Conservation (phyloP, 345 rosid genomes). For the Diplotaxis tenuifolia region DNA sequence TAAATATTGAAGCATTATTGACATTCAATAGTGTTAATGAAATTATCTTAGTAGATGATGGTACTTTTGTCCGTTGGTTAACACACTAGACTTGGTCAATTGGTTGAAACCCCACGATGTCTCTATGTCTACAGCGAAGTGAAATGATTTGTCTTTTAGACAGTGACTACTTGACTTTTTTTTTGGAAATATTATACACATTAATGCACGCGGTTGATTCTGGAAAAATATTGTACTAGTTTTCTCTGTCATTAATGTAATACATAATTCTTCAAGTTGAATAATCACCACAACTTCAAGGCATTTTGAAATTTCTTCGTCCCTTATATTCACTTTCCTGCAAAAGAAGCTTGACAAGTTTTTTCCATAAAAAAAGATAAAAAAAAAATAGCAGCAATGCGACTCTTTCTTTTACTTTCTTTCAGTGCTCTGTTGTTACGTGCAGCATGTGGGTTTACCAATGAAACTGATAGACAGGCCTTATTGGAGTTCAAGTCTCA, state of each 20-base stretch:
- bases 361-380: not conserved
- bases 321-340: not conserved
- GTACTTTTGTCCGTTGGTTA: too few relatives aligned
- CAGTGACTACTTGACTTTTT: too few relatives aligned
- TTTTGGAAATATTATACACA: too few relatives aligned
- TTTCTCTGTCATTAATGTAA: not conserved
- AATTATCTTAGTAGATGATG: too few relatives aligned
- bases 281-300: not conserved
- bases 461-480: not conserved
- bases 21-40: too few relatives aligned
- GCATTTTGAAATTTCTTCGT: not conserved
- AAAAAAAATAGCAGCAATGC: not conserved
- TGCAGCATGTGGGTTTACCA: not conserved
- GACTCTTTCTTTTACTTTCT: not conserved
- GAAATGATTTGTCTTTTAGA: too few relatives aligned
- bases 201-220: too few relatives aligned
- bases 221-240: too few relatives aligned
- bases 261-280: not conserved
- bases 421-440: not conserved
- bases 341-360: not conserved
- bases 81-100: too few relatives aligned
- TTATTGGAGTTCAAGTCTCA: not conserved
- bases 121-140: too few relatives aligned
- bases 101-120: too few relatives aligned
- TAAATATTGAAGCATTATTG: too few relatives aligned